phyloP scores from a whole-genome alignment of 139 green algal species.

The Klebsormidium nitens region DNA sequence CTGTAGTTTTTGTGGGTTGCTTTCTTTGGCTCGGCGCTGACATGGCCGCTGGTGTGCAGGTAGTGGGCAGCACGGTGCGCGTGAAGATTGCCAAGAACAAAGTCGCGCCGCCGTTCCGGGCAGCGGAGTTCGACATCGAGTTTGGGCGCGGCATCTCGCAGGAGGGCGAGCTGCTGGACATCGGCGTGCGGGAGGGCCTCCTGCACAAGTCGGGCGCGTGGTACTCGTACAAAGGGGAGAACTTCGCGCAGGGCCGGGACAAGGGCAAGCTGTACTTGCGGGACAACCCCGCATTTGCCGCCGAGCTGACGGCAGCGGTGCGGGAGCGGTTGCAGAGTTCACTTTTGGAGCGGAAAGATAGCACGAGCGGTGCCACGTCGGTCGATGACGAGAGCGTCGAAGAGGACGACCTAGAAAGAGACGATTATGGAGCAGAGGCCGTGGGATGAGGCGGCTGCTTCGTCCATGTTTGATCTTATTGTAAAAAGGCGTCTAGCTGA shows the following conservation, averaged over 20 bases:
- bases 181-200: constrained; percentile 28
- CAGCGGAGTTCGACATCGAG: constrained; percentile 84
- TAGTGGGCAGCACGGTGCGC: constrained; percentile 48
- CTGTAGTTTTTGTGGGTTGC: too few species aligned
- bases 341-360: too few species aligned
- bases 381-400: too few species aligned
- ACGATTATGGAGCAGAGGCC: too few species aligned
- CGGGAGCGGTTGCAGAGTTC: too few species aligned
- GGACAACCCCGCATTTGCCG: background rate
- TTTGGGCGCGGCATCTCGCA: constrained; percentile 73
- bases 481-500: too few species aligned
- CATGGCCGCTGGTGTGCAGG: background rate
- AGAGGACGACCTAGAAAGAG: too few species aligned
- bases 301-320: too few species aligned
- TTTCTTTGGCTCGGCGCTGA: too few species aligned
- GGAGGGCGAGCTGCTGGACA: constrained; percentile 43
- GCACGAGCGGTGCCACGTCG: too few species aligned
- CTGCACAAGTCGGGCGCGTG: constrained; percentile 58
- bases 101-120: constrained; percentile 48
- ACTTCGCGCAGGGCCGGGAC: constrained; percentile 6
- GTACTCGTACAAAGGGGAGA: constrained; percentile 51
- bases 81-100: constrained; percentile 91
- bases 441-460: too few species aligned
- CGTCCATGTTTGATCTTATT: too few species aligned
- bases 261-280: constrained; percentile 6